Conservation (phyloP, 768 basidiomycete species). For the Panaeolus cyanescens region DNA sequence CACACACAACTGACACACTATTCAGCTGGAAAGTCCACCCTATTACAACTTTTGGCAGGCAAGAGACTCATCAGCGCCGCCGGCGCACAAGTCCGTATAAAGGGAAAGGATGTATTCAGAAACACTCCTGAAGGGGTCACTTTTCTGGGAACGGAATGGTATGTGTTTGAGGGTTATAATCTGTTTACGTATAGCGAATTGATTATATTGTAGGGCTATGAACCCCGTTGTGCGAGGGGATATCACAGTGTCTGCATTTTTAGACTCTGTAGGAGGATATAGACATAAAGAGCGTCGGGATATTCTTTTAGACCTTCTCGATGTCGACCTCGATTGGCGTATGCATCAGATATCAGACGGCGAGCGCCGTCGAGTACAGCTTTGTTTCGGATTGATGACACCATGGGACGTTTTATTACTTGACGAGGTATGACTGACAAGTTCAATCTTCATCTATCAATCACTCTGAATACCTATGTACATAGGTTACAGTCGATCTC, state of each 20-base stretch:
- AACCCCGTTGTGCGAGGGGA: conserved; percentile 96
- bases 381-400: conserved; percentile 94
- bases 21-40: conserved; percentile 91
- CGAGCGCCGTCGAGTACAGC: conserved; percentile 88
- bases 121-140: conserved; percentile 81
- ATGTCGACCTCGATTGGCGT: conserved; percentile 95
- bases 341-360: conserved; percentile 98
- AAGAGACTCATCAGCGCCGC: conserved; percentile 69
- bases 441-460: neutral
- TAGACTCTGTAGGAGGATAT: conserved; percentile 98
- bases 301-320: conserved; percentile 83
- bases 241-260: conserved; percentile 88
- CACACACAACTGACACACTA: conserved; percentile 12
- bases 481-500: conserved; percentile 93
- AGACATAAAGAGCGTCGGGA: conserved; percentile 89
- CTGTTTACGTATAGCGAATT: neutral
- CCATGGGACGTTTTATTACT: conserved; percentile 92
- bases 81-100: conserved; percentile 64
- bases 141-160: conserved; percentile 96
- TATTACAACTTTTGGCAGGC: conserved; percentile 92
- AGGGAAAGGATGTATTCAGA: conserved; percentile 87
- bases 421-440: conserved; percentile 69
- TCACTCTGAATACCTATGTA: neutral
- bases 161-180: conserved; percentile 20
- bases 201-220: conserved; percentile 67